Conservation (phyloP, 2,329 filamentous ascomycete species). For the Penicillium rolfsii region DNA sequence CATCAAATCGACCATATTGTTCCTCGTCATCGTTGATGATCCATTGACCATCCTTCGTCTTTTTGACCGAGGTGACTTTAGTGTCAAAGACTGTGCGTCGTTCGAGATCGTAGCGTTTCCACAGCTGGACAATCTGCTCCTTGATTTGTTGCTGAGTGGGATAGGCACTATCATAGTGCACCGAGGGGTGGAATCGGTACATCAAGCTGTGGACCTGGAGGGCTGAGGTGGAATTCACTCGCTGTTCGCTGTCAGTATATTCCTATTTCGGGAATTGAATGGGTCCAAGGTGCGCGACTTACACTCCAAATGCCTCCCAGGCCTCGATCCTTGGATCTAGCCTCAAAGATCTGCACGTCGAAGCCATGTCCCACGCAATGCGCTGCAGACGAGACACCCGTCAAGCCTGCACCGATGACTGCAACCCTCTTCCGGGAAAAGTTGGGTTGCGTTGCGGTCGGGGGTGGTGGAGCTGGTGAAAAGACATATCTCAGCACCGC, state of each 20-base stretch:
- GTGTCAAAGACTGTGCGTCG: constrained; percentile 72
- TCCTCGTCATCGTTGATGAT: constrained; percentile 75
- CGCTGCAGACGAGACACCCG: constrained; percentile 74
- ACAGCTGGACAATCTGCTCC: constrained; percentile 69
- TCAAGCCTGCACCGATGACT: constrained; percentile 72
- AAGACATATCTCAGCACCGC: constrained; percentile 54
- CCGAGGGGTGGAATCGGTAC: constrained; percentile 84
- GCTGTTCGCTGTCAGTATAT: constrained; percentile 47
- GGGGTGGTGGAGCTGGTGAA: constrained; percentile 69
- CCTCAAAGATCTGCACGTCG: constrained; percentile 78
- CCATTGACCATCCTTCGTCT: constrained; percentile 71
- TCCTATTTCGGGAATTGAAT: too few relatives aligned
- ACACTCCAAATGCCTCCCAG: constrained; percentile 82
- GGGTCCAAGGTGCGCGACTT: constrained; percentile 34
- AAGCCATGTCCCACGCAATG: constrained; percentile 87
- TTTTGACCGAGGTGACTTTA: constrained; percentile 69
- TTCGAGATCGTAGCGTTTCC: constrained; percentile 74
- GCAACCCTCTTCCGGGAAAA: constrained; percentile 61
- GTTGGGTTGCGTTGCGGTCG: constrained; percentile 58
- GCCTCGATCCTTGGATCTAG: constrained; percentile 62
- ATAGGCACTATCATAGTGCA: constrained; percentile 75
- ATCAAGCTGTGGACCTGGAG: constrained; percentile 84
- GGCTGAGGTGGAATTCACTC: constrained; percentile 79
- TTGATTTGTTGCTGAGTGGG: constrained; percentile 76
- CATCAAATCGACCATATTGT: constrained; percentile 73